Evolutionary conservation across 1,139 yeast species (phyloP), one percentile per base, ranked within the genome.

Genomic region (Pichia sp.): DNA sequence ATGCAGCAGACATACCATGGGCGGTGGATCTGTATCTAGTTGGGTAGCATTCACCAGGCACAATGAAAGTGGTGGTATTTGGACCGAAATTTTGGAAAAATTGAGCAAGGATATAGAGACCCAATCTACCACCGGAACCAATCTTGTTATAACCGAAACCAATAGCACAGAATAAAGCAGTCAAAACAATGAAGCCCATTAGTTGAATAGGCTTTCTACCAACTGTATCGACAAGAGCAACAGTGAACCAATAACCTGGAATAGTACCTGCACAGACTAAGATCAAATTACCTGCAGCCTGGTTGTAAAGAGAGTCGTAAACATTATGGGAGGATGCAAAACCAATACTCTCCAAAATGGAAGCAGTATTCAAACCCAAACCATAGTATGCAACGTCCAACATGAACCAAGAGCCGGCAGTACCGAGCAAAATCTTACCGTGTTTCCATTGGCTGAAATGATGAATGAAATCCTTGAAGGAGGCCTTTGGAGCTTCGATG

Each of bases 11-110:
- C 48, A 91, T 68, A 72, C 98, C 98, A 60, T 91, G 98, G 36
- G 97, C 96, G 49, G 96, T 80, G 29, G 97, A 91, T 76, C 98
- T 85, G 68, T 87, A 86, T 64, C 94, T 76, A 33, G 98, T 91
- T 58, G 98, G 98, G 83, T 73, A 91, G 55, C 80, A 74, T 69
- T 91, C 98, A 62, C 97, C 98, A 32, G 98, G 97, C 52, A 86
- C 77, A 55, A 91, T 74, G 65, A 91, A 91, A 41, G 98, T 91
- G 35, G 97, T 93, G 42, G 88, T 75, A 72, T 91, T 91, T 58
- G 98, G 97, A 57, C 95, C 95, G 53, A 84, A 85, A 63, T 85
- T 84, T 62, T 80, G 78, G 78, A 85, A 85, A 60, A 85, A 82
- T 66, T 84, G 93, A 45, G 81, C 75, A 45, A 84, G 59, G 49